Base-by-base conservation (phyloP, 495 filamentous ascomycete genomes). In the Penicillium bovifimosum region DNA sequence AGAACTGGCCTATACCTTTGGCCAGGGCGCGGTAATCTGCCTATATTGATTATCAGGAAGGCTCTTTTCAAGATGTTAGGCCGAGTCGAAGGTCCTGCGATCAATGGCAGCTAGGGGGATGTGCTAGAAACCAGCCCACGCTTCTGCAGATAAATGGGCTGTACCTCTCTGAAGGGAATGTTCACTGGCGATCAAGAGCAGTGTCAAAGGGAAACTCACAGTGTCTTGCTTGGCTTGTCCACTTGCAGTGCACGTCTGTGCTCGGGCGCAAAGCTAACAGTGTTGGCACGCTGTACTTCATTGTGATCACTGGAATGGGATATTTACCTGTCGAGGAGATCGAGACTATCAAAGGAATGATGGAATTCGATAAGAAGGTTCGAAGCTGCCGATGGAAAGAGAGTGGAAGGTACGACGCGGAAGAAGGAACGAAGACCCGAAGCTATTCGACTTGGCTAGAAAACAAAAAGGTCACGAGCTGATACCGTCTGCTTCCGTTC, bases 231-330 rank as follows among this genome's bases (percentile, higher is more conserved):
- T 56, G 35, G 9, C 16, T 32, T 11, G 56, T 64, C 62, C 62
- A 64, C 42, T 53, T 60, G 27, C 70, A 61, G 24, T 62, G 52
- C 16, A 70, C 62, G 18, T 46, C 45, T 26, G 63, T 67, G 14
- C 60, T 60, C 42, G 62, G 68, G 53, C 61, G 56, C 11, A 74
- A 40, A 35, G 61, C 69, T 67, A 72, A 49, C 41, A 76, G 63
- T 27, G 68, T 68, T 47, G 60, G 65, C 47, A 71, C 60, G 28
- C 60, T 64, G 57, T 76, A 76, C 59, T 59, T 73, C 59, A 64
- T 64, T 48, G 63, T 69, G 54, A n/a, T 52, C 16, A 20, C 10
- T 10, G 41, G 9, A 13, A 17, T 18, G 38, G 27, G 33, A 44
- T 34, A 43, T 40, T 44, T 48, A 61, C 47, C 41, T 44, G 47